Conservation (phyloP, 495 filamentous ascomycete species). For the Aspergillus incahuasiensis region DNA sequence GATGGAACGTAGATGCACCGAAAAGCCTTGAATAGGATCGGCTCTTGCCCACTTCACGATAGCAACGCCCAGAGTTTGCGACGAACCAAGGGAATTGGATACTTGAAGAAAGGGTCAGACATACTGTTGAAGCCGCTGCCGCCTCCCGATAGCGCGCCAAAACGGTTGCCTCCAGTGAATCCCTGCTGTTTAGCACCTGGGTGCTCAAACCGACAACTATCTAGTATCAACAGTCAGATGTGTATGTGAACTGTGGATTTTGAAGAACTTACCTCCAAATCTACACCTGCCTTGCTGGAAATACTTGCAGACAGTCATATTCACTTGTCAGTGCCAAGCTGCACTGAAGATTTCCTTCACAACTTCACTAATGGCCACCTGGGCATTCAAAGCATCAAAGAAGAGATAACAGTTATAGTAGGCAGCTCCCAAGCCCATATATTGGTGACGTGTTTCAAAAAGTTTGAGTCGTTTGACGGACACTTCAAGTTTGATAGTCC, state of each 20-base stretch:
- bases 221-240: constrained; percentile 24
- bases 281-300: constrained; percentile 70
- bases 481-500: neutral
- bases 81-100: neutral
- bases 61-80: neutral
- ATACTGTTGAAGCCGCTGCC: constrained; percentile 35
- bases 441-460: neutral
- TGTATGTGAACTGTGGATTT: neutral
- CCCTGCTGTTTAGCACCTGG: constrained; percentile 28
- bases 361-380: neutral
- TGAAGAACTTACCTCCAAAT: constrained; percentile 52
- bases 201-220: constrained; percentile 53
- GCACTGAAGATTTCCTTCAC: neutral
- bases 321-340: neutral
- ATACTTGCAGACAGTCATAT: constrained; percentile 65
- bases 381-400: neutral
- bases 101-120: neutral
- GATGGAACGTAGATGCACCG: neutral
- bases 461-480: neutral
- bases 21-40: neutral
- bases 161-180: constrained; percentile 36
- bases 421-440: neutral
- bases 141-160: constrained; percentile 35
- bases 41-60: neutral
- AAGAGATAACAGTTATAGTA: too few species aligned